These are phyloP conservation scores for Cercophora scortea DNA, from an alignment of 495 filamentous ascomycete species.

Conservation along the genomic window DNA sequence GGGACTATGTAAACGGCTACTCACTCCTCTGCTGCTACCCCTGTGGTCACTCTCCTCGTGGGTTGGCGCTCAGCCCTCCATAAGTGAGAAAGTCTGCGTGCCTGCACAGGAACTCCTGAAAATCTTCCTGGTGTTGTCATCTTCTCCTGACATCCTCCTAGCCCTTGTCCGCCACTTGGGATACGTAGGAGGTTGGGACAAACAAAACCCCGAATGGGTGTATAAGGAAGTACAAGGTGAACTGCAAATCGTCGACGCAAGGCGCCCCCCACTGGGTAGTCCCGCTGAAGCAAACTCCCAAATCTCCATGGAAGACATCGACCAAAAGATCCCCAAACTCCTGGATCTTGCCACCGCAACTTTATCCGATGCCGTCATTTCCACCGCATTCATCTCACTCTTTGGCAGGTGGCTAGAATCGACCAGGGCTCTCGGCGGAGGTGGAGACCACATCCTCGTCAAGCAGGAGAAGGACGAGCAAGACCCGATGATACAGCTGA, in stretches of 20 bases:
- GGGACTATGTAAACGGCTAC: constrained; percentile 59
- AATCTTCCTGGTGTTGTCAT: constrained; percentile 37
- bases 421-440: constrained; percentile 1
- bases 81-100: constrained; percentile 25
- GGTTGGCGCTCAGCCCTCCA: constrained; percentile 16
- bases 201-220: constrained; percentile 25
- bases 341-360: constrained; percentile 44
- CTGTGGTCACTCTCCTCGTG: constrained; percentile 63
- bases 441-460: constrained; percentile 6
- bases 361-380: constrained; percentile 49
- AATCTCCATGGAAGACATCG: constrained; percentile 24
- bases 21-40: constrained; percentile 56
- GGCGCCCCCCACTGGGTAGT: not conserved
- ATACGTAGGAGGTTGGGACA: constrained; percentile 26
- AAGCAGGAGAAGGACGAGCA: constrained; percentile 29
- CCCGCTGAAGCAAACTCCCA: not conserved
- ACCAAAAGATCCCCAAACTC: constrained; percentile 46
- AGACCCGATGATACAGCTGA: constrained; percentile 39
- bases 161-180: constrained; percentile 33
- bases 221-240: constrained; percentile 22
- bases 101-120: constrained; percentile 35
- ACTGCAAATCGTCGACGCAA: constrained; percentile 22
- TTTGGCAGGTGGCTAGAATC: constrained; percentile 54
- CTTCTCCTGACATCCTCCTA: constrained; percentile 32
- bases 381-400: constrained; percentile 55